A percentile compares a stretch with the other conserved stretches of the same genome.
phyloP scores from a whole-genome alignment of 2,329 filamentous ascomycete genomes.

The Didymellaceae sp. region DNA sequence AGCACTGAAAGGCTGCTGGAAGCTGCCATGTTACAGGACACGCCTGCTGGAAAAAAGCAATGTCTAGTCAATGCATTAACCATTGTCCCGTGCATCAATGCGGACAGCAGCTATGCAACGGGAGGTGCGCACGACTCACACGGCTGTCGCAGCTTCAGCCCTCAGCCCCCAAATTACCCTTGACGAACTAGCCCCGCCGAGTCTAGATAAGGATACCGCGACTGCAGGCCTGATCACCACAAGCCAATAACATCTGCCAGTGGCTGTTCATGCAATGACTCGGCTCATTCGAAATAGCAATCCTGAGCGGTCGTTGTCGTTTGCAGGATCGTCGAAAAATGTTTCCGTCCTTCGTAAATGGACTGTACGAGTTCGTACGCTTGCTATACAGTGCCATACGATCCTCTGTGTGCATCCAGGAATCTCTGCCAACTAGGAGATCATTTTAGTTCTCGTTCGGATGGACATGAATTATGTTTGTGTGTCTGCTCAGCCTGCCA shows the following conservation, averaged over 20 bases:
- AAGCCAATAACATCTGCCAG: background rate
- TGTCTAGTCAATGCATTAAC: too few relatives aligned
- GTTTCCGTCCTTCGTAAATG: too few relatives aligned
- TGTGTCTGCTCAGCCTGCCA: background rate
- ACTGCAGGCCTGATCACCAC: slow-evolving; percentile 4
- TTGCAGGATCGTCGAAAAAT: slow-evolving; percentile 7
- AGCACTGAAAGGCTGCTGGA: too few relatives aligned
- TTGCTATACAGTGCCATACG: too few relatives aligned
- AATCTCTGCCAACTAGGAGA: too few relatives aligned
- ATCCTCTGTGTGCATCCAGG: too few relatives aligned
- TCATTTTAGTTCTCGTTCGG: too few relatives aligned
- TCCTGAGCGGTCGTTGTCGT: background rate
- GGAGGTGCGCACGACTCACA: background rate
- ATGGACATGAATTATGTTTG: background rate
- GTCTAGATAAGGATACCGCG: slow-evolving; percentile 5
- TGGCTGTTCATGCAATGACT: slow-evolving; percentile 4
- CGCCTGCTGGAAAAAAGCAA: too few relatives aligned
- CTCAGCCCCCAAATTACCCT: slow-evolving; percentile 12
- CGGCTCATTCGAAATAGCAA: background rate
- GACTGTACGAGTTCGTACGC: too few relatives aligned
- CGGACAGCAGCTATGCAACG: too few relatives aligned
- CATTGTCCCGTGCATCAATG: too few relatives aligned
- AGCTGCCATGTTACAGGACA: too few relatives aligned
- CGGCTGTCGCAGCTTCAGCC: background rate
- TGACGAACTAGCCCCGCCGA: slow-evolving; percentile 5